Conservation (phyloP, 768 basidiomycete species). For the Russula brevipes region DNA sequence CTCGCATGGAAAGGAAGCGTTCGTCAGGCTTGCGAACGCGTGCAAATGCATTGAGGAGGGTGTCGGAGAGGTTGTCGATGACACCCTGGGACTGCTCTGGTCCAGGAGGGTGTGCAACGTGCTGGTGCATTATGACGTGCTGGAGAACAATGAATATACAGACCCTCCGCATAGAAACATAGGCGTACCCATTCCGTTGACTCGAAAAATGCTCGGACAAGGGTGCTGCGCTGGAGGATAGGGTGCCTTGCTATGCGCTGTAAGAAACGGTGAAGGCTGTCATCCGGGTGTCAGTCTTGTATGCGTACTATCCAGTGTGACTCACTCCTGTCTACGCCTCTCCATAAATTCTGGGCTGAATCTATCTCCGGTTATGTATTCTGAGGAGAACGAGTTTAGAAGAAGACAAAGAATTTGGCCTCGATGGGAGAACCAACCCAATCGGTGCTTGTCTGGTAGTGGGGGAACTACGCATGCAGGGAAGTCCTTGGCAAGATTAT, state of each 20-base stretch:
- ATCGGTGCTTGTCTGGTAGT: conserved; percentile 91
- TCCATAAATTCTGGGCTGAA: conserved; percentile 99
- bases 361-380: conserved; percentile 96
- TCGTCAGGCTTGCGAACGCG: conserved; percentile 96
- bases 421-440: conserved; percentile 58
- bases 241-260: conserved; percentile 91
- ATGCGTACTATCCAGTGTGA: conserved; percentile 17
- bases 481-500: conserved; percentile 85
- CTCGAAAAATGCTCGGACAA: conserved; percentile 92
- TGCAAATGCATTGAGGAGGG: conserved; percentile 91
- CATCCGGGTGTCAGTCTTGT: conserved; percentile 3
- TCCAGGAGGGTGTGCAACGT: conserved; percentile 84
- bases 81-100: conserved; percentile 75
- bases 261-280: conserved; percentile 86
- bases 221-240: conserved; percentile 83
- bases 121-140: conserved; percentile 97
- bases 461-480: conserved; percentile 98
- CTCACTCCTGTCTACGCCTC: conserved; percentile 80
- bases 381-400: conserved; percentile 38
- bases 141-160: conserved; percentile 32
- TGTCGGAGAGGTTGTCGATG: conserved; percentile 94
- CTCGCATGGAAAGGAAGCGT: conserved; percentile 87
- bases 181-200: conserved; percentile 93
- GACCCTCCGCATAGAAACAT: conserved; percentile 8
- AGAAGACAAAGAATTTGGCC: neutral